Conservation (phyloP, 208 protist genomes). For the Leishmania martiniquensis region DNA sequence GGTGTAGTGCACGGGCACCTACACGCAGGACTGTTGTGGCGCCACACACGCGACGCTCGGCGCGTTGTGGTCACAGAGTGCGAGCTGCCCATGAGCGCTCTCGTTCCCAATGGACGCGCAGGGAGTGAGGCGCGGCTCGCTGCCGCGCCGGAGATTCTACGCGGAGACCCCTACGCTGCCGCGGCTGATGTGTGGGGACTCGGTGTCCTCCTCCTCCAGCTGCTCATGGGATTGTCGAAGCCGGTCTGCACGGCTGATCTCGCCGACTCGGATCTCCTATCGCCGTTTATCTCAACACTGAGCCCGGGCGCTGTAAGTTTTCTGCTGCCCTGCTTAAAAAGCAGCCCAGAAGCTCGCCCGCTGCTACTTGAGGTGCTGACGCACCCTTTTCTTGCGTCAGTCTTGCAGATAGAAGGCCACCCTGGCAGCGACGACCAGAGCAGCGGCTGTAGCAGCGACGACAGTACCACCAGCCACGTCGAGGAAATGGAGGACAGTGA, state of each 20-base stretch:
- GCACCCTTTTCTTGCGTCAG: constrained; percentile 59
- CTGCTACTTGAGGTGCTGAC: constrained; percentile 51
- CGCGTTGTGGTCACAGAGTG: constrained; percentile 49
- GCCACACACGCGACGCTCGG: constrained; percentile 5
- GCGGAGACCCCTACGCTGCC: constrained; percentile 43
- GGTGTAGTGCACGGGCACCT: constrained; percentile 68
- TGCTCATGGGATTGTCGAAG: constrained; percentile 39
- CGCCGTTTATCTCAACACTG: constrained; percentile 46
- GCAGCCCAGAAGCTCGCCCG: constrained; percentile 47
- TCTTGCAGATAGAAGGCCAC: not conserved
- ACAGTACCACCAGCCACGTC: constrained; percentile 9
- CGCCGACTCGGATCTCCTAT: constrained; percentile 68
- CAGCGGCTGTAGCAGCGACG: not conserved
- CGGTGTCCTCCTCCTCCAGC: constrained; percentile 69
- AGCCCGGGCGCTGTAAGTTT: constrained; percentile 49
- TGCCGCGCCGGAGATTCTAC: constrained; percentile 72
- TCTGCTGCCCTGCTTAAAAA: constrained; percentile 71
- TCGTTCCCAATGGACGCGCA: constrained; percentile 44
- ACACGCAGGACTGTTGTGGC: constrained; percentile 30
- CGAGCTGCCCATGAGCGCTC: constrained; percentile 64
- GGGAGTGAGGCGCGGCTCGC: constrained; percentile 35
- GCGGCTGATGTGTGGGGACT: constrained; percentile 80
- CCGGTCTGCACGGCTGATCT: constrained; percentile 61
- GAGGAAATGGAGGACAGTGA: constrained; percentile 20
- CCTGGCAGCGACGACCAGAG: not conserved